These are phyloP conservation scores for Paramecium pentaurelia DNA, from an alignment of 73 alveolate species.

Conservation along the genomic window DNA sequence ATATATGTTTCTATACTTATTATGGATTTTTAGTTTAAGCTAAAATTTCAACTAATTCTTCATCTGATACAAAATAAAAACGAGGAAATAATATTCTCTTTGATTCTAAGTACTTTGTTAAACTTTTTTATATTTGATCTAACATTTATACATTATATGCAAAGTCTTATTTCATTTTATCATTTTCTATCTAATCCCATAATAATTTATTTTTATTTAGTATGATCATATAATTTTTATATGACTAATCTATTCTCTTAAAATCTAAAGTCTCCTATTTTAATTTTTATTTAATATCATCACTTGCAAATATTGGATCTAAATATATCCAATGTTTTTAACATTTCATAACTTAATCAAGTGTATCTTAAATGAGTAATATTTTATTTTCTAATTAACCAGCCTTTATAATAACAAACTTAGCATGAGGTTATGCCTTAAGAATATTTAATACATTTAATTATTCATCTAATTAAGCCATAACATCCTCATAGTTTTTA, in stretches of 20 bases:
- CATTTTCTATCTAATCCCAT: slow-evolving; percentile 29
- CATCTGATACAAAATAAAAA: slow-evolving; percentile 94
- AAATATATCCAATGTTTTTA: slow-evolving; percentile 9
- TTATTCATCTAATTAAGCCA: slow-evolving; percentile 5
- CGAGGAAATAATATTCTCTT: slow-evolving; percentile 95
- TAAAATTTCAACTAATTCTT: slow-evolving; percentile 90
- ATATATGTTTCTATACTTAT: slow-evolving; percentile 83
- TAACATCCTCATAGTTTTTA: background rate
- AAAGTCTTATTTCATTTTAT: background rate
- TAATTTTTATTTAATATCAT: background rate
- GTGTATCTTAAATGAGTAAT: background rate
- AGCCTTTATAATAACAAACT: background rate
- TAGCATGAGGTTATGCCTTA: background rate
- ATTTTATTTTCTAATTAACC: slow-evolving; percentile 20
- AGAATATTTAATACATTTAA: background rate
- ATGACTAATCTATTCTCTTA: background rate
- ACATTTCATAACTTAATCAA: slow-evolving; percentile 33
- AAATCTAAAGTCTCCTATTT: background rate
- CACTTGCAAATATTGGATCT: slow-evolving; percentile 37
- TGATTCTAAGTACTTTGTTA: slow-evolving; percentile 90
- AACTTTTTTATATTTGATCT: slow-evolving; percentile 88
- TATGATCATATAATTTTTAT: background rate
- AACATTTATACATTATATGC: slow-evolving; percentile 28
- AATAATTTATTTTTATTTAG: background rate
- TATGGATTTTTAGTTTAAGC: slow-evolving; percentile 93